Base-by-base conservation (phyloP, 106 monocot species). In the Acorus gramineus region DNA sequence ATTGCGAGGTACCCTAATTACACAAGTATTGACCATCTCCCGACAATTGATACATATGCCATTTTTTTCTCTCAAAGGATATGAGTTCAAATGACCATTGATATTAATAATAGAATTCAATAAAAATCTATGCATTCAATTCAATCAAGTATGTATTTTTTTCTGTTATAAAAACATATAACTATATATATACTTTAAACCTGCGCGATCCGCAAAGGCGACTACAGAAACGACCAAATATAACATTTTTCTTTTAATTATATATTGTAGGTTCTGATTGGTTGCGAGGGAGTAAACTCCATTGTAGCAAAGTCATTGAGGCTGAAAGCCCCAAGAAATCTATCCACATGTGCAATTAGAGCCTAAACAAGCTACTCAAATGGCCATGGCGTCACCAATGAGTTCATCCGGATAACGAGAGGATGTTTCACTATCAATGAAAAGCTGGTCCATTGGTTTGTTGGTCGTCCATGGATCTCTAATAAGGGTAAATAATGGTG, bases 241-340 rank as follows among this genome's bases (percentile, higher is more conserved):
- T 57, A 13, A 6, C 14, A 6, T 2, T 62, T 8, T n/a, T 62
- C 11, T 47, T 4, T 46, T 4, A 46, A 11, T 62, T 44, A 47
- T 47, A 47, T 11, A 6, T 3, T 72, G 42, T 56, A 83, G 83
- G 65, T 85, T 68, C 50, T 85, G 14, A 69, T 85, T 63, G 80
- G 77, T 11, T 85, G 80, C 8, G 85, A 85, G 45, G 85, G 85
- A 57, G 69, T 63, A 46, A 73, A 80, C 49, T 84, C 84, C 11
- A 46, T 77, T 9, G 65, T 84, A 51, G 69, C 77, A 44, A 85
- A 50, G 6, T 51, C 68, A 6, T 44, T 85, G 13, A 67, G 74
- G 9, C 63, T 81, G 2, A 50, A 59, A 14, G 46, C 57, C 12
- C 63, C 74, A 48, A 81, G 56, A 14, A 42, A 13, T 3, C 59